Conservation (phyloP, 2,329 filamentous ascomycete genomes). For the Westerdykella ornata region DNA sequence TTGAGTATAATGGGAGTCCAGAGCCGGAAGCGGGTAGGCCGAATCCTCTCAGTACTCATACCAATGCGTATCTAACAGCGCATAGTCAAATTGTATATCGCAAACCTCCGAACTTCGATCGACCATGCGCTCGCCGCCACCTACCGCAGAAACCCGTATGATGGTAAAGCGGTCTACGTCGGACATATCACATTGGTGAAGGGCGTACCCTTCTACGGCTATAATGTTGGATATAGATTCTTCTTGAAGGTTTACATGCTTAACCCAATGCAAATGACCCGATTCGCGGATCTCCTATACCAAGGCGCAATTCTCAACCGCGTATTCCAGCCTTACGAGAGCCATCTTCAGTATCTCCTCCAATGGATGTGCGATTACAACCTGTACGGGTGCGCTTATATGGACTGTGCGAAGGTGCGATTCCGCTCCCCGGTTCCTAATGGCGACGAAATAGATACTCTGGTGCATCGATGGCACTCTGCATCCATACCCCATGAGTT, state of each 20-base stretch:
- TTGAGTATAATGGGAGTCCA: constrained; percentile 72
- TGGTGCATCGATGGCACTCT: constrained; percentile 72
- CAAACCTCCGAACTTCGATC: constrained; percentile 74
- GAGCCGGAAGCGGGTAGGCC: constrained; percentile 59
- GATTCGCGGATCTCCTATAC: constrained; percentile 76
- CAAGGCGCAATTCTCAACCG: constrained; percentile 82
- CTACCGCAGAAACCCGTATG: constrained; percentile 69
- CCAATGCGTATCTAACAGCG: constrained; percentile 12
- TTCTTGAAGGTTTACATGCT: constrained; percentile 94
- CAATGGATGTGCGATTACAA: constrained; percentile 99
- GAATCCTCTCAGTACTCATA: constrained; percentile 10
- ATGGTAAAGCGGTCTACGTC: constrained; percentile 66
- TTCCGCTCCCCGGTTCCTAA: constrained; percentile 73
- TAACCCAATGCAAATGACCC: constrained; percentile 79
- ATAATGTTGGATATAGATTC: constrained; percentile 82
- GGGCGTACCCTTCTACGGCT: constrained; percentile 92
- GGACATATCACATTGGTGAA: constrained; percentile 89
- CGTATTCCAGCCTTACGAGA: constrained; percentile 85
- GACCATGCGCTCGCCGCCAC: constrained; percentile 83
- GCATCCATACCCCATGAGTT: constrained; percentile 56
- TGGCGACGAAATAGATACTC: constrained; percentile 55
- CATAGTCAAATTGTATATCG: constrained; percentile 67
- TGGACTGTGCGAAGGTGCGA: constrained; percentile 62
- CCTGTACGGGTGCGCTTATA: constrained; percentile 84
- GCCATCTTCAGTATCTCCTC: constrained; percentile 81